Base-by-base conservation (phyloP, 352 stramenopile species). In the Globisporangium cederbergense region DNA sequence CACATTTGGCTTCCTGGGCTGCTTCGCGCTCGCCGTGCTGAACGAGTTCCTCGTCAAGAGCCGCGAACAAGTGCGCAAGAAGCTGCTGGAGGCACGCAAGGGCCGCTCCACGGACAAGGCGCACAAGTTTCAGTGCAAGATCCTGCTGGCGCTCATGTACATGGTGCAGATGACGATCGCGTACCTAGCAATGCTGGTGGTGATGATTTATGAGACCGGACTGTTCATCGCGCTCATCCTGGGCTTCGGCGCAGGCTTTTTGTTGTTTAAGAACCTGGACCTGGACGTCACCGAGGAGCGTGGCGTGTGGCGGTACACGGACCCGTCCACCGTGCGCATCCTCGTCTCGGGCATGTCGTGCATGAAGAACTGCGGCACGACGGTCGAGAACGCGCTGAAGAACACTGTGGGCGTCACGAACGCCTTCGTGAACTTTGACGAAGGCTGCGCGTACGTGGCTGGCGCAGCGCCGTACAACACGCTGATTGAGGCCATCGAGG, bases 291-390 rank as follows among this genome's bases (percentile, higher is more conserved):
- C 80, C 14, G 71, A 86, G 56, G 83, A 90, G 67, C 84, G 81
- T 45, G 84, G 82, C 13, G 77, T 77, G 51, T 91, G 82, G 82
- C 78, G 82, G 20, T 91, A 81, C 65, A 86, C 78, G 13, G 78
- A 91, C 52, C 75, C 75, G 64, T 88, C 82, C n/a, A 91, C 78
- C 11, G 75, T 95, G 47, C 65, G 77, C 13, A 77, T 96, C 28
- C 73, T 75, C 53, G 78, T 98, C 5, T 85, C 96, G 53, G 91
- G 93, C 52, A 97, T 97, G 82, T 86, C 78, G 56, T 93, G 85
- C 53, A 90, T 98, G 79, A 91, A 94, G 36, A 97, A 97, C 69
- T 93, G 89, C 64, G 96, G 94, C 34, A 97, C 60, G 46, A 94
- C 86, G 3, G 81, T 95, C 11, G 66, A 82, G 61, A 84, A 86